Conservation (phyloP, 2,329 filamentous ascomycete species). For the Mycosphaerelloides madeirae region DNA sequence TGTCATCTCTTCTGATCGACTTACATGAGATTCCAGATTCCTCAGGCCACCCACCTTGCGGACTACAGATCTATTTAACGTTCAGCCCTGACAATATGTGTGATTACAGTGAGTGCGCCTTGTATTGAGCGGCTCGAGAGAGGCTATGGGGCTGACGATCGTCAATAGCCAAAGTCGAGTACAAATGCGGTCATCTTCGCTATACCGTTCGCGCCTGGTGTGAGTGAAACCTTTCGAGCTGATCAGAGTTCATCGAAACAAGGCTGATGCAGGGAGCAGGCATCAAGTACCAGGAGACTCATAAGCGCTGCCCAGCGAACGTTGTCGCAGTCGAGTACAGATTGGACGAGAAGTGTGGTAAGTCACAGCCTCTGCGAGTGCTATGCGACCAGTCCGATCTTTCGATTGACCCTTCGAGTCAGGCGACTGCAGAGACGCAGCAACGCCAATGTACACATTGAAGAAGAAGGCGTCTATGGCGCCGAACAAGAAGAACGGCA, state of each 20-base stretch:
- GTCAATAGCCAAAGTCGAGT: conserved; percentile 48
- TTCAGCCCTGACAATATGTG: conserved; percentile 43
- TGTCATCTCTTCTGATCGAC: background rate
- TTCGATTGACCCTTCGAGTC: conserved; percentile 1
- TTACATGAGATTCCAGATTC: background rate
- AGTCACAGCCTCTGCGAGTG: conserved; percentile 6
- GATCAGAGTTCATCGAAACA: background rate
- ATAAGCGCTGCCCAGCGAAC: conserved; percentile 52
- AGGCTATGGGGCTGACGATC: too few relatives aligned
- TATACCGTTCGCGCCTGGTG: conserved; percentile 56
- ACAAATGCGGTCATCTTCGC: conserved; percentile 52
- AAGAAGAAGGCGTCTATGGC: conserved; percentile 15
- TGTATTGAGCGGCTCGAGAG: too few relatives aligned
- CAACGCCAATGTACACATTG: conserved; percentile 16
- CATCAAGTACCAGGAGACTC: conserved; percentile 49
- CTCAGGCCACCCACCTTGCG: too few relatives aligned
- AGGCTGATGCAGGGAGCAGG: conserved; percentile 13
- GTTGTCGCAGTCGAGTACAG: conserved; percentile 51
- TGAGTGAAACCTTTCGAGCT: conserved; percentile 24
- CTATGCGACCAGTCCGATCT: background rate
- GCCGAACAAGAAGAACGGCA: conserved; percentile 10
- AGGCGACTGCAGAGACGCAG: conserved; percentile 20
- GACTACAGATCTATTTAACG: too few relatives aligned
- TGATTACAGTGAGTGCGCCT: conserved; percentile 43
- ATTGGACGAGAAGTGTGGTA: conserved; percentile 46